phyloP scores from a whole-genome alignment of 2,329 filamentous ascomycete genomes.

The Pestalotiopsis sp. region DNA sequence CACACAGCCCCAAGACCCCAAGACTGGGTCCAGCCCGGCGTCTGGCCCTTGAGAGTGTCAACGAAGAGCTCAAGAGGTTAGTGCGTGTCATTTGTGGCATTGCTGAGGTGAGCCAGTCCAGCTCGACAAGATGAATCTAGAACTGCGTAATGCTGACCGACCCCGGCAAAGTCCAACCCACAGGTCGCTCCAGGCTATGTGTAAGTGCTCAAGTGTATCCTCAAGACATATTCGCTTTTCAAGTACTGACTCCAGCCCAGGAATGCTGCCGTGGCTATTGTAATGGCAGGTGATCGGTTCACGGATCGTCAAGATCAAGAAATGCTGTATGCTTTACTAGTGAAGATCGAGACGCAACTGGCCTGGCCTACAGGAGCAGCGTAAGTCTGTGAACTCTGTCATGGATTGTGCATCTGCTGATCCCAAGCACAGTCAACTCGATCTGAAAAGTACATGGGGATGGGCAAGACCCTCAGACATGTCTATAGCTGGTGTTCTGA shows the following conservation, averaged over 20 bases:
- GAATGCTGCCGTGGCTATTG: slow-evolving; percentile 5
- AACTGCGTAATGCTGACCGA: neutral
- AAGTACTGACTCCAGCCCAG: neutral
- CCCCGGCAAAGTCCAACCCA: neutral
- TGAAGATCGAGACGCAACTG: slow-evolving; percentile 1
- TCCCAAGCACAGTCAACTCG: neutral
- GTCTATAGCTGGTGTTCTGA: slow-evolving; percentile 1
- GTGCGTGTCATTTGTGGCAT: slow-evolving; percentile 3
- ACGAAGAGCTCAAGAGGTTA: neutral
- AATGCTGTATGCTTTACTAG: neutral
- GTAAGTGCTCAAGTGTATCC: neutral
- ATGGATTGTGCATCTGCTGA: neutral
- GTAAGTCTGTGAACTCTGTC: neutral
- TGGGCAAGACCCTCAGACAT: neutral
- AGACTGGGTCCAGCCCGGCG: slow-evolving; percentile 3
- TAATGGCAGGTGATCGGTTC: slow-evolving; percentile 10
- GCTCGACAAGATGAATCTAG: neutral
- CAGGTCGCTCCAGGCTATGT: slow-evolving; percentile 1
- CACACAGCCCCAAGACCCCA: slow-evolving; percentile 4
- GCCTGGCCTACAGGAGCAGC: slow-evolving; percentile 7
- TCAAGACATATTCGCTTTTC: neutral
- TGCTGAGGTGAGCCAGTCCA: slow-evolving; percentile 4
- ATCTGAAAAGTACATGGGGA: slow-evolving; percentile 3
- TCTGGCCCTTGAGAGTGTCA: neutral
- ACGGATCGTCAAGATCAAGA: slow-evolving; percentile 1